These are phyloP conservation scores for Rhododendron ovatum DNA, from an alignment of 148 eudicot genomes.

Conservation along the genomic window DNA sequence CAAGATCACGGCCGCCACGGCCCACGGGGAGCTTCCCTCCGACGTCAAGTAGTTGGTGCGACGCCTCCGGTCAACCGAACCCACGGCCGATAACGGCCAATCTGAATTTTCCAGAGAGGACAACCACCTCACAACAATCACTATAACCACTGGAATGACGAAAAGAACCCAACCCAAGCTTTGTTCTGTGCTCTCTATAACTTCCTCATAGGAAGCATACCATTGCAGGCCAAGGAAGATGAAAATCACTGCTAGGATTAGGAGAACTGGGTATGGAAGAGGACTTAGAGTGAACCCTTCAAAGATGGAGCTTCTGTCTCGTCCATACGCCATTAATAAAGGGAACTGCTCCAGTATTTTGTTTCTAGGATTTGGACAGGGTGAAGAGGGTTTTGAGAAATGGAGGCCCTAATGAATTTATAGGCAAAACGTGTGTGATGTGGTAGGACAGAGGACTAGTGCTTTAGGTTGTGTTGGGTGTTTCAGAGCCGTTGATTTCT, in stretches of 20 bases:
- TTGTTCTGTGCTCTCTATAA: slow-evolving; percentile 46
- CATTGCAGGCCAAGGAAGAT: slow-evolving; percentile 55
- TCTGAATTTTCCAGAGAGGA: slow-evolving; percentile 37
- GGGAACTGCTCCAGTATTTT: not conserved
- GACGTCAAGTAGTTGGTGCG: slow-evolving; percentile 17
- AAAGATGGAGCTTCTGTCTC: slow-evolving; percentile 32
- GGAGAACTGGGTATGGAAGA: slow-evolving; percentile 65
- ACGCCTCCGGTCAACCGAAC: slow-evolving; percentile 28
- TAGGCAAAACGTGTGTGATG: not conserved
- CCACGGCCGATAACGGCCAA: slow-evolving; percentile 10
- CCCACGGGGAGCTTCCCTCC: slow-evolving; percentile 63
- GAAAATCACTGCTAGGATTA: slow-evolving; percentile 44
- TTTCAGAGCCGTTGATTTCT: slow-evolving; percentile 4
- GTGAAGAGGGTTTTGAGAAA: not conserved
- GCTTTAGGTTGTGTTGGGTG: not conserved
- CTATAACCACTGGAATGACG: slow-evolving; percentile 44
- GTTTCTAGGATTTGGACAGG: not conserved
- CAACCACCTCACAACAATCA: slow-evolving; percentile 49
- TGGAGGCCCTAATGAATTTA: not conserved
- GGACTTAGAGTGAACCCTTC: slow-evolving; percentile 64
- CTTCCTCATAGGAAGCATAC: slow-evolving; percentile 45
- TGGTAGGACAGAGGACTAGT: not conserved
- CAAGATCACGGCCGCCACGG: slow-evolving; percentile 59
- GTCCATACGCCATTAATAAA: slow-evolving; percentile 8
- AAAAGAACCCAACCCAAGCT: slow-evolving; percentile 59